Conservation (phyloP, 129 eudicot genomes). For the Helianthus tuberosus region DNA sequence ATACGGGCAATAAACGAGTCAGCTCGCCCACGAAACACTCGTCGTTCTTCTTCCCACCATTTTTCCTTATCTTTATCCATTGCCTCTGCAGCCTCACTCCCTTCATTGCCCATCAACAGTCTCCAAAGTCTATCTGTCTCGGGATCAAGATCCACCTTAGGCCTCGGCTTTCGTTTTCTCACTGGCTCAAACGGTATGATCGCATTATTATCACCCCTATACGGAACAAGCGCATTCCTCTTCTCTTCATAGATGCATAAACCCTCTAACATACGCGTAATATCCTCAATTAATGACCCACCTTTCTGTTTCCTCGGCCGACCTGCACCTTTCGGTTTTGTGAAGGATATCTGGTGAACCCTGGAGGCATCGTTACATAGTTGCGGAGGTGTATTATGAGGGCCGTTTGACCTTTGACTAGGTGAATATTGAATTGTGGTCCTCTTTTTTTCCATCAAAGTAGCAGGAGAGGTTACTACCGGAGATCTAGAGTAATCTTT, state of each 20-base stretch:
- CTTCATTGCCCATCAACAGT: conserved; percentile 77
- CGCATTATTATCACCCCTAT: conserved; percentile 50
- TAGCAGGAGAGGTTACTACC: conserved; percentile 18
- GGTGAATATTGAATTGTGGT: conserved; percentile 8
- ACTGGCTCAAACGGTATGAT: conserved; percentile 67
- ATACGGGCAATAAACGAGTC: conserved; percentile 94
- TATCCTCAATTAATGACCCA: conserved; percentile 40
- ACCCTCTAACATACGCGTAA: conserved; percentile 41
- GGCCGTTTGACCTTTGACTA: conserved; percentile 27
- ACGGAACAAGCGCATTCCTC: conserved; percentile 71
- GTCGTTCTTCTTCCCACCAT: conserved; percentile 95
- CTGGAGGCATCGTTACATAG: conserved; percentile 23
- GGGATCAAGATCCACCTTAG: conserved; percentile 93
- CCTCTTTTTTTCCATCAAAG: conserved; percentile 11
- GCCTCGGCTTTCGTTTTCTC: conserved; percentile 65
- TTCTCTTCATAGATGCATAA: conserved; percentile 39
- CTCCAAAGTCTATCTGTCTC: conserved; percentile 89
- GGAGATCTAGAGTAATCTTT: conserved; percentile 24
- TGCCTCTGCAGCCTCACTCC: conserved; percentile 55
- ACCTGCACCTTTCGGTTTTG: conserved; percentile 63
- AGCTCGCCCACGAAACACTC: conserved; percentile 85
- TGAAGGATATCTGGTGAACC: conserved; percentile 27
- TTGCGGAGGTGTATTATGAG: conserved; percentile 29
- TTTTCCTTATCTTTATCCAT: conserved; percentile 70
- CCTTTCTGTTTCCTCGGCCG: conserved; percentile 30